Evolutionary conservation across 164 flowering plant genomes (phyloP).

Genomic region (Litsea cubeba): DNA sequence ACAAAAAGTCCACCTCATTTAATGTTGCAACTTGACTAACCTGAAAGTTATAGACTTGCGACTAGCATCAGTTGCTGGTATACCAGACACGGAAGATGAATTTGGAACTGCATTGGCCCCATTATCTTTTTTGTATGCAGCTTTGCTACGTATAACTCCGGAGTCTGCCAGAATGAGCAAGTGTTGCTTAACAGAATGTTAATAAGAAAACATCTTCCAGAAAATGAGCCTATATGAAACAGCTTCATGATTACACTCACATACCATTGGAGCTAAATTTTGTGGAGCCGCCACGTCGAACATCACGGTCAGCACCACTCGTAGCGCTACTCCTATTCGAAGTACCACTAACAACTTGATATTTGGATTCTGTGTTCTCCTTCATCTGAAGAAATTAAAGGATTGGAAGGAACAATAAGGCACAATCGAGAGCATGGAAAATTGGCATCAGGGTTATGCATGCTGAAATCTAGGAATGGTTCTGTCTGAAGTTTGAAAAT

Average conservation of each 20-base stretch:
- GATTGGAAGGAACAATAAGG: neutral
- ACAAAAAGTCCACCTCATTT: neutral
- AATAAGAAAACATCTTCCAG: neutral
- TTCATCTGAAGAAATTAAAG: conserved; percentile 33
- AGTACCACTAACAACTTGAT: conserved; percentile 46
- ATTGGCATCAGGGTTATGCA: neutral
- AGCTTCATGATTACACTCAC: conserved; percentile 3
- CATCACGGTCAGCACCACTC: conserved; percentile 51
- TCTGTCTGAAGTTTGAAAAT: neutral
- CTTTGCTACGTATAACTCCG: conserved; percentile 43
- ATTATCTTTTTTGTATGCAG: conserved; percentile 73
- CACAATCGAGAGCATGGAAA: neutral
- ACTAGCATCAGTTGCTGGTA: conserved; percentile 32
- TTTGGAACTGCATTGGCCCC: conserved; percentile 42
- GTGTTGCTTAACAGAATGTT: neutral
- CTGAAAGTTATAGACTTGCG: conserved; percentile 36
- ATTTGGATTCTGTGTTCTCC: conserved; percentile 57
- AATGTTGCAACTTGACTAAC: conserved; percentile 23
- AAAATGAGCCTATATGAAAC: neutral
- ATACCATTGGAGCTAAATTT: conserved; percentile 47
- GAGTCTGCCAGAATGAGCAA: conserved; percentile 38
- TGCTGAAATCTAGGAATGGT: neutral
- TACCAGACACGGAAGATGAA: conserved; percentile 37
- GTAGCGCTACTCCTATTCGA: conserved; percentile 45
- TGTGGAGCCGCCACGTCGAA: conserved; percentile 41